Evolutionary conservation across 306 rosid species (phyloP).

Genomic region (Fragaria iinumae): DNA sequence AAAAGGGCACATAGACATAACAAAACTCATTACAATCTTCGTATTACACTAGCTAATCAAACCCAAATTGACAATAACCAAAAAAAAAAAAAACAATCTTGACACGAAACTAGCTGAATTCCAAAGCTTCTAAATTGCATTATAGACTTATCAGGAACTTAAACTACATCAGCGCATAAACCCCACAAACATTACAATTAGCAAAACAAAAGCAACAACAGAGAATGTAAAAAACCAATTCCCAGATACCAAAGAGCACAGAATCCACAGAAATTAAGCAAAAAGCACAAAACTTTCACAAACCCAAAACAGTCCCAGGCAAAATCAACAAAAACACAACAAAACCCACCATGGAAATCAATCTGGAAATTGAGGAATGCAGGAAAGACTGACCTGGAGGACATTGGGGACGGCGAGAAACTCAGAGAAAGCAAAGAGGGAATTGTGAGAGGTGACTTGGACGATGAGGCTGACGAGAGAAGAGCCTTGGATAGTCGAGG

Average conservation of each 20-base stretch:
- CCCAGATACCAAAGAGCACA: slow-evolving; percentile 9
- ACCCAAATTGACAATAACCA: background rate
- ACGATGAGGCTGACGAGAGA: slow-evolving; percentile 22
- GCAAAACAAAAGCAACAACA: background rate
- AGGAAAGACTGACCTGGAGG: slow-evolving; percentile 2
- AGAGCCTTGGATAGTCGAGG: slow-evolving; percentile 15
- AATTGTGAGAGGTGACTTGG: slow-evolving; percentile 16
- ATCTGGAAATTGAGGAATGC: background rate
- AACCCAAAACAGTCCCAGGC: background rate
- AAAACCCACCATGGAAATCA: background rate
- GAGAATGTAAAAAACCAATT: background rate
- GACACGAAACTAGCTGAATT: background rate
- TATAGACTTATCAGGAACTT: background rate
- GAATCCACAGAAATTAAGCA: background rate
- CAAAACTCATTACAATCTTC: background rate
- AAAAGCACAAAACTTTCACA: background rate
- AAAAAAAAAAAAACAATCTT: background rate
- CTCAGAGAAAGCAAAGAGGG: slow-evolving; percentile 25
- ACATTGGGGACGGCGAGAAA: slow-evolving; percentile 22
- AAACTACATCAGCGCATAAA: background rate
- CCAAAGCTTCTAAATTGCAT: background rate
- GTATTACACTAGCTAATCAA: background rate
- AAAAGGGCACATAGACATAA: background rate
- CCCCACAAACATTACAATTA: background rate
- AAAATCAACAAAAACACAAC: background rate